Evolutionary conservation across 306 rosid genomes (phyloP).

Genomic region (Cucurbita pepo): DNA sequence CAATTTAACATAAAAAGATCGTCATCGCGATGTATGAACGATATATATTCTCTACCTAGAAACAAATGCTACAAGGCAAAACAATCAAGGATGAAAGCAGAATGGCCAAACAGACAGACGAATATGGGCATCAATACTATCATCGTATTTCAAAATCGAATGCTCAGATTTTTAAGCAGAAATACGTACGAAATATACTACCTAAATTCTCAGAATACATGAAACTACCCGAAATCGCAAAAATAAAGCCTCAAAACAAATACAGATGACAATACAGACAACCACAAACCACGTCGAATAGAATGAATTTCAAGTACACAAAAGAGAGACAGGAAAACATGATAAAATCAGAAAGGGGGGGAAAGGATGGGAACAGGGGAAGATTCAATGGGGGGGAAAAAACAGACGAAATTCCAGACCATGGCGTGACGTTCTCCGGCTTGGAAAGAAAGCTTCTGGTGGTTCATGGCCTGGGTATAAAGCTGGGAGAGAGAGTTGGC

Average conservation of each 20-base stretch:
- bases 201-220: not conserved
- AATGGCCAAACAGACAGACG: not conserved
- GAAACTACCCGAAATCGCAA: not conserved
- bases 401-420: slow-evolving; percentile 19
- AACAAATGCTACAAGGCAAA: not conserved
- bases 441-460: slow-evolving; percentile 80
- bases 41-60: not conserved
- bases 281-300: not conserved
- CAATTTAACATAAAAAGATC: not conserved
- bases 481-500: slow-evolving; percentile 93
- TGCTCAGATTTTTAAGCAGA: not conserved
- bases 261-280: not conserved
- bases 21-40: not conserved
- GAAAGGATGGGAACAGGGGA: no score
- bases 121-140: not conserved
- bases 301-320: not conserved
- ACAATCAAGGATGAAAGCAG: not conserved
- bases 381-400: not conserved
- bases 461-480: slow-evolving; percentile 78
- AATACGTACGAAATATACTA: not conserved
- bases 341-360: not conserved
- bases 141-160: not conserved
- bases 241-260: not conserved
- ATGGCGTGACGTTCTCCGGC: slow-evolving; percentile 93
- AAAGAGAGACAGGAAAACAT: not conserved